Percentiles rank a stretch among this genome's conserved stretches.
phyloP scores from a whole-genome alignment of 2,329 filamentous ascomycete species.

The Xylariaceae sp. region DNA sequence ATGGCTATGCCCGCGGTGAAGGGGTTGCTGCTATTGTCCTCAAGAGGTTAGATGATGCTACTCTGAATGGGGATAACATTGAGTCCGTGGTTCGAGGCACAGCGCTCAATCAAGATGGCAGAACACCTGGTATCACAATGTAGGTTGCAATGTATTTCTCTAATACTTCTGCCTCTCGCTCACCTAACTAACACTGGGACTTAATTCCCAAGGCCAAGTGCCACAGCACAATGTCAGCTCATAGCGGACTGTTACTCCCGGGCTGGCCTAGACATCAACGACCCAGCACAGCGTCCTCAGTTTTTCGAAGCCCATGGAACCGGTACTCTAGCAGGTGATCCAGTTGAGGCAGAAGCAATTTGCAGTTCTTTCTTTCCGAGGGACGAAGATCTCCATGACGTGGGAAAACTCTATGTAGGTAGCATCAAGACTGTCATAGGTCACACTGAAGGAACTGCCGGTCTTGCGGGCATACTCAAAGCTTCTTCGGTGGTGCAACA shows the following conservation, averaged over 20 bases:
- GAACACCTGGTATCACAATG: conserved; percentile 9
- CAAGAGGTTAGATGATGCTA: conserved; percentile 32
- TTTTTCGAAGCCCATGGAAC: conserved; percentile 32
- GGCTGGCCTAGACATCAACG: conserved; percentile 3
- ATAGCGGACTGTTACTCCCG: conserved; percentile 4
- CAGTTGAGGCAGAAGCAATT: conserved; percentile 25
- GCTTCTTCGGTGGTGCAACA: conserved; percentile 18
- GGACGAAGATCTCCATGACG: neutral
- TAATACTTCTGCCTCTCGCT: too few relatives aligned
- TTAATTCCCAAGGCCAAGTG: neutral
- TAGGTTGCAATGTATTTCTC: neutral
- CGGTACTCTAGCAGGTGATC: conserved; percentile 28
- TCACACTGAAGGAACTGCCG: conserved; percentile 29
- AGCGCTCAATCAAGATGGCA: conserved; percentile 12
- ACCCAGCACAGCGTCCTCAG: conserved; percentile 18
- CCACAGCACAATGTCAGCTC: conserved; percentile 1
- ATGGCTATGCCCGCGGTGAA: conserved; percentile 35
- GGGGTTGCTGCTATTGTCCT: conserved; percentile 33
- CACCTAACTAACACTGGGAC: neutral
- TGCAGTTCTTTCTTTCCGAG: conserved; percentile 6
- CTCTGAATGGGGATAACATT: conserved; percentile 12
- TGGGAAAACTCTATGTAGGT: conserved; percentile 14
- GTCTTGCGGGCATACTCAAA: too few relatives aligned
- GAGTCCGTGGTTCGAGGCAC: conserved; percentile 12
- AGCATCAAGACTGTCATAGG: conserved; percentile 29